Base-by-base conservation (phyloP, 805 yeast genomes). In the Wickerhamiella allomyrinae region DNA sequence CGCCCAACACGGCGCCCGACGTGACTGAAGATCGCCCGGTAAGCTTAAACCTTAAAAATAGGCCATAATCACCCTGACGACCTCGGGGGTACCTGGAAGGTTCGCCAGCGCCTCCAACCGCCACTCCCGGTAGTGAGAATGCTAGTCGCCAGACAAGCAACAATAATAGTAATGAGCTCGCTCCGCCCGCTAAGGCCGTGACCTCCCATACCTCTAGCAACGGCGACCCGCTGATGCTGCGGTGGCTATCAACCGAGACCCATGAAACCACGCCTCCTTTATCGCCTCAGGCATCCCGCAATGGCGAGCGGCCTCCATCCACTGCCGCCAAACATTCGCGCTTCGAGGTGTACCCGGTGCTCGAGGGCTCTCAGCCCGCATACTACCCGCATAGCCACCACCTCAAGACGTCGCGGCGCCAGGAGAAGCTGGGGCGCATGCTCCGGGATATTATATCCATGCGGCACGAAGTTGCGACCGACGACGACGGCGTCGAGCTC, bases 301-400 rank as follows among this genome's bases (percentile, higher is more conserved):
- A 17, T n/a, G 14, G 31, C 17, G 31, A 27, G 31, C 31, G 31
- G 15, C 13, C 31, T 2, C 31, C 31, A 4, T n/a, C n/a, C n/a
- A n/a, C n/a, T n/a, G 17, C 31, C 17, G 52, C 44, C n/a, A 43
- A 40, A 39, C 50, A 48, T 29, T 50, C 52, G 25, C 50, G 63
- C 35, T 47, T 60, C 29, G 47, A 49, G 36, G 51, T 58, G 15
- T 49, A 48, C 35, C 57, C 56, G 8, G 78, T 29, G 9, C 42
- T 39, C 13, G 34, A 43, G 19, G 45, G 41, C 25, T 9, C 9
- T 14, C 29, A 27, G 74, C 50, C 87, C 87, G 17, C 31, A 17
- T 27, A n/a, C 31, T 27, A n/a, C 8, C 49, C 64, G 10, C 97
- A 87, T 59, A 84, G 74, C 54, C 97, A 87, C 60, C 76, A 76